Evolutionary conservation across 225 moss, liverwort and hornwort genomes (phyloP).

Genomic region (Polytrichum formosum): DNA sequence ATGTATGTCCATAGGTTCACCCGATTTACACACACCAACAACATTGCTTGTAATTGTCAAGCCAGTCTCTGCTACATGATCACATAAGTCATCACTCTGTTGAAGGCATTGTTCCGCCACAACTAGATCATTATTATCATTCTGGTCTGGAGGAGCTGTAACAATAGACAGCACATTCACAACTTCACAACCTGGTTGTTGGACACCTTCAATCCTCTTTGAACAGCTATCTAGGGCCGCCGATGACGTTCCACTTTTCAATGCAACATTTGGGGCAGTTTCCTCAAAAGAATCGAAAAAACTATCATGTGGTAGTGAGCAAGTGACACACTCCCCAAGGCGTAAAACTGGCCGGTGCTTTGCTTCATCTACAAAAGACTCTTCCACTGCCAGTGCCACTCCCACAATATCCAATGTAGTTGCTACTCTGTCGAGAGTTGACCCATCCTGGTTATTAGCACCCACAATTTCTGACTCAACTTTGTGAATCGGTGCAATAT

Average conservation of each 20-base stretch:
- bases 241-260: no score
- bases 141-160: slow-evolving; percentile 9
- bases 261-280: slow-evolving; percentile 7
- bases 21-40: slow-evolving; percentile 24
- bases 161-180: slow-evolving; percentile 9
- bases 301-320: slow-evolving; percentile 50
- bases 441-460: slow-evolving; percentile 11
- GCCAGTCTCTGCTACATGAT: slow-evolving; percentile 38
- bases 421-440: no score
- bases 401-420: no score
- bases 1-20: slow-evolving; percentile 20
- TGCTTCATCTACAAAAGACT: slow-evolving; percentile 12
- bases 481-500: slow-evolving; percentile 13
- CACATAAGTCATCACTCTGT: slow-evolving; percentile 16
- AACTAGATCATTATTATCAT: no score
- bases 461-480: not conserved
- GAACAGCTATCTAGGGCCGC: slow-evolving; percentile 23
- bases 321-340: slow-evolving; percentile 52
- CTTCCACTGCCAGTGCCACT: no score
- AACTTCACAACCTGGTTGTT: no score
- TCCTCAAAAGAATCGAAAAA: slow-evolving; percentile 65
- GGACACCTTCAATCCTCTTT: slow-evolving; percentile 14
- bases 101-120: no score
- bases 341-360: slow-evolving; percentile 28
- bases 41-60: slow-evolving; percentile 21